These are phyloP conservation scores for Verticillium albo-atrum DNA, from an alignment of 2,329 filamentous ascomycete species.

Conservation along the genomic window DNA sequence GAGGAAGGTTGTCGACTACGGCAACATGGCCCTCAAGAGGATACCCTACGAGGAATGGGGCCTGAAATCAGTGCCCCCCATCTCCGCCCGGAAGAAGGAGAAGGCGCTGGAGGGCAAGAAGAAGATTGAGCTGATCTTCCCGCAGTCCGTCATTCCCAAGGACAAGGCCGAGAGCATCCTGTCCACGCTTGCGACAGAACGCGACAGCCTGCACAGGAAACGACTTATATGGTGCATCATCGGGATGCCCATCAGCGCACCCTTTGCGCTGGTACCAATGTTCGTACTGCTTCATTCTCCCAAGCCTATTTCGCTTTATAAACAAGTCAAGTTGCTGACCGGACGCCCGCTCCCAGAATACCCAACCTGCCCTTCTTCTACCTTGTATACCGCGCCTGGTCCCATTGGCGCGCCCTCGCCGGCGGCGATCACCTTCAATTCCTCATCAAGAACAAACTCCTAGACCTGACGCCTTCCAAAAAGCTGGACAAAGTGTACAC, in stretches of 20 bases:
- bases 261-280: conserved; percentile 82
- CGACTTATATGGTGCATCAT: conserved; percentile 77
- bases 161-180: conserved; percentile 63
- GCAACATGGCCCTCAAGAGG: conserved; percentile 77
- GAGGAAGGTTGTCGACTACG: conserved; percentile 77
- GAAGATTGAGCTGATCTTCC: conserved; percentile 73
- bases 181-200: conserved; percentile 68
- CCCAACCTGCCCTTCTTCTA: conserved; percentile 98
- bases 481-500: conserved; percentile 71
- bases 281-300: conserved; percentile 42
- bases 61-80: conserved; percentile 85
- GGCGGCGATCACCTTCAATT: conserved; percentile 84
- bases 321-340: not conserved
- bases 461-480: conserved; percentile 61
- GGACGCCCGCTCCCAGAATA: conserved; percentile 49
- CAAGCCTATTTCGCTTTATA: not conserved
- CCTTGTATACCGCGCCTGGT: conserved; percentile 85
- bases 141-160: conserved; percentile 61
- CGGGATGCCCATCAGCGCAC: conserved; percentile 77
- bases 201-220: conserved; percentile 71
- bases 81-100: conserved; percentile 61
- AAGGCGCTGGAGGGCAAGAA: conserved; percentile 60
- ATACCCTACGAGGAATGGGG: conserved; percentile 98
- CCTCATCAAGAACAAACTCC: conserved; percentile 68
- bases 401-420: conserved; percentile 79